Base-by-base conservation (phyloP, 352 stramenopile species). In the Pythium oligandrum region DNA sequence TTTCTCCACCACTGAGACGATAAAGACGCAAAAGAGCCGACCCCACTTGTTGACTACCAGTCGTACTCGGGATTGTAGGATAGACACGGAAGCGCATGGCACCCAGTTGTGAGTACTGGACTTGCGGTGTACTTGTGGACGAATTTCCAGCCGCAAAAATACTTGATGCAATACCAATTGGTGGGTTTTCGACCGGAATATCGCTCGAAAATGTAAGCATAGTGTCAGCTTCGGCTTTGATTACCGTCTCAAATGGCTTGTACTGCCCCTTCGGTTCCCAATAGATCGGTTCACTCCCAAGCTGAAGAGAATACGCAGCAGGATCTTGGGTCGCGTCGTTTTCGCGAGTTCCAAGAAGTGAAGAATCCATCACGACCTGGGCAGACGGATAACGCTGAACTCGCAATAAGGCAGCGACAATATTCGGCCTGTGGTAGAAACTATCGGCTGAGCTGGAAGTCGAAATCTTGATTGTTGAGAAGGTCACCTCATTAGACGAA, bases 261-360 rank as follows among this genome's bases (percentile, higher is more conserved):
- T 85, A 89, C 11, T 48, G 30, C 51, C 44, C 40, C 61, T 32
- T 44, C 5, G 0, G 71, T 70, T 90, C 75, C 79, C 79, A 90
- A 35, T 90, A 58, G 63, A 88, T 81, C 0, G 77, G 79, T 47
- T 88, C 77, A 31, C 70, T 78, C 6, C 57, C 63, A 17, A 88
- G 48, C 4, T 48, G 38, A 26, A 88, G 3, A 2, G 60, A 49
- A 48, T 90, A 88, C 2, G 63, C 31, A 1, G 59, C 49, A 39
- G 46, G 44, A 4, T 11, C 46, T 2, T 38, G 31, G 1, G 45
- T 55, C 1, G 57, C 59, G 9, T 65, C 66, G 55, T 78, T 78
- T 63, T 88, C 77, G 37, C 54, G 63, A 17, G 55, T 68, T 32
- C 38, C 51, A 4, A 59, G 40, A 38, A 52, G 40, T 4, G 68